Conservation (phyloP, 2,329 filamentous ascomycete species). For the Stagonosporopsis vannaccii region DNA sequence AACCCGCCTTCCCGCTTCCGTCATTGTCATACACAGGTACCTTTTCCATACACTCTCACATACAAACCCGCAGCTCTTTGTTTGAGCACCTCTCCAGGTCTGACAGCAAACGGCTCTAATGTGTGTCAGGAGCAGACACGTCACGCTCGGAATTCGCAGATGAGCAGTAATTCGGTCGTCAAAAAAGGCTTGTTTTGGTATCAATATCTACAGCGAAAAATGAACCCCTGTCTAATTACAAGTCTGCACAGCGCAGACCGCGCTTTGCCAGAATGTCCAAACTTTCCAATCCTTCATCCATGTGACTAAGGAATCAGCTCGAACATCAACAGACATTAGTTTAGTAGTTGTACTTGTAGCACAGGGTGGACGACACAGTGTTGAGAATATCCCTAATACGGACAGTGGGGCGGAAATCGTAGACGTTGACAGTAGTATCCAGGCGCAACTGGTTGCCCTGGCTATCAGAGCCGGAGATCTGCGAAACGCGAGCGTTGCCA, state of each 20-base stretch:
- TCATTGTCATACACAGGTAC: too few species aligned
- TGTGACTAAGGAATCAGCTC: too few species aligned
- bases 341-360: constrained; percentile 50
- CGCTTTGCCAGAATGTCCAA: background rate
- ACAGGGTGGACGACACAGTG: constrained; percentile 33
- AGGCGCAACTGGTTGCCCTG: constrained; percentile 33
- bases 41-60: too few species aligned
- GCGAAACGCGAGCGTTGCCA: constrained; percentile 27
- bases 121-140: background rate
- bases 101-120: too few species aligned
- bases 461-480: constrained; percentile 52
- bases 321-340: background rate
- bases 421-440: constrained; percentile 38
- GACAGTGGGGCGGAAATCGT: constrained; percentile 37
- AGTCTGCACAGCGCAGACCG: background rate
- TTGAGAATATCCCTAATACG: constrained; percentile 42
- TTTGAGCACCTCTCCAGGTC: too few species aligned
- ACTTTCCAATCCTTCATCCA: background rate
- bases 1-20: too few species aligned
- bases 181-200: constrained; percentile 1
- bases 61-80: too few species aligned
- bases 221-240: background rate
- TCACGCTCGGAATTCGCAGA: background rate
- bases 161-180: background rate
- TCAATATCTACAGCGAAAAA: constrained; percentile 8